phyloP scores from a whole-genome alignment of 352 stramenopile genomes.

The Phytophthora tubulina region DNA sequence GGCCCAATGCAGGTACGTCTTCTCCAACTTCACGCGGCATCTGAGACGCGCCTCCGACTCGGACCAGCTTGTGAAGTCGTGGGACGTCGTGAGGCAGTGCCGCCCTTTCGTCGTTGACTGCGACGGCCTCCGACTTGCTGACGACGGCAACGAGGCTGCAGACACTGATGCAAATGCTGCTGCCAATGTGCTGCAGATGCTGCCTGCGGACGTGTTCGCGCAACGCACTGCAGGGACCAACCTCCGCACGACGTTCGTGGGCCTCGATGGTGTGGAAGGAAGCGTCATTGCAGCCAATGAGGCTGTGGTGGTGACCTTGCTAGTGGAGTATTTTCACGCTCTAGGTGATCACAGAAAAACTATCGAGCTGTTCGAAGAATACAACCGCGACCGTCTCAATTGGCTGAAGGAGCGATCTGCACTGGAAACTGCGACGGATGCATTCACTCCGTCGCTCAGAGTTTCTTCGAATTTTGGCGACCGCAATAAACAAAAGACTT shows the following conservation, averaged over 20 bases:
- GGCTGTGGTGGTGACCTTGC: slow-evolving; percentile 23
- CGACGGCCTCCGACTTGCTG: slow-evolving; percentile 8
- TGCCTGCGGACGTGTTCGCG: slow-evolving; percentile 5
- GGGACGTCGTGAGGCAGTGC: slow-evolving; percentile 19
- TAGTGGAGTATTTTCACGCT: slow-evolving; percentile 15
- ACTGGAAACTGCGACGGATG: neutral
- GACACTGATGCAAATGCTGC: neutral
- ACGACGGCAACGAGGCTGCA: neutral
- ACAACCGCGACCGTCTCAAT: slow-evolving; percentile 12
- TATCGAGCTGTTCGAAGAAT: slow-evolving; percentile 17
- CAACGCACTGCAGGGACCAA: slow-evolving; percentile 5
- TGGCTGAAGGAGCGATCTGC: slow-evolving; percentile 15
- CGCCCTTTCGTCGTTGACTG: slow-evolving; percentile 17
- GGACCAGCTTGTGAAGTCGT: slow-evolving; percentile 14
- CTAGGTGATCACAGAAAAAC: neutral
- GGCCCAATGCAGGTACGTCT: neutral
- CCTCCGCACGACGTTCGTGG: neutral
- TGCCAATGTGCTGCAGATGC: slow-evolving; percentile 15
- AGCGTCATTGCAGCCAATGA: slow-evolving; percentile 11
- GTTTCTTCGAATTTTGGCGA: neutral
- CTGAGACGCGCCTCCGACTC: slow-evolving; percentile 4
- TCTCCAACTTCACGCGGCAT: slow-evolving; percentile 6
- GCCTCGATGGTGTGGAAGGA: neutral
- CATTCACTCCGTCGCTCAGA: neutral
- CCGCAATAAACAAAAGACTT: neutral